Evolutionary conservation across 208 protist genomes (phyloP).

Genomic region (Trypanosomatidae sp.): DNA sequence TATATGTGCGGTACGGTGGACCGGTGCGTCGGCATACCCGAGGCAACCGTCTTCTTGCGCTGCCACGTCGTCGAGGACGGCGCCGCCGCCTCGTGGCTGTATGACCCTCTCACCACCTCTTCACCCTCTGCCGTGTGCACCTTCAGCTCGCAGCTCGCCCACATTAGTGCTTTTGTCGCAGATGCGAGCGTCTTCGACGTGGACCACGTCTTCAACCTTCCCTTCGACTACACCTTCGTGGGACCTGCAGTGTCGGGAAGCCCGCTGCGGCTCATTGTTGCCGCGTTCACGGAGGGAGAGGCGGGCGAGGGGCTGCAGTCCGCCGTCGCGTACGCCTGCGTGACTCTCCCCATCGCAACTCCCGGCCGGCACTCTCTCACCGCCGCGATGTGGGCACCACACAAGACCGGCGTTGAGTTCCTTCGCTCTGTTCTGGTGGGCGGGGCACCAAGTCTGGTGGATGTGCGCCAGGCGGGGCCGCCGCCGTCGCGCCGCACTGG

Average conservation of each 20-base stretch:
- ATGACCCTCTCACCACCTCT: slow-evolving; percentile 4
- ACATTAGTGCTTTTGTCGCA: slow-evolving; percentile 35
- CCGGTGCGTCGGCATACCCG: slow-evolving; percentile 42
- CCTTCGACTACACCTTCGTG: slow-evolving; percentile 56
- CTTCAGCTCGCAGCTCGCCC: slow-evolving; percentile 71
- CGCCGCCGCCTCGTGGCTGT: not conserved
- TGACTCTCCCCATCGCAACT: slow-evolving; percentile 42
- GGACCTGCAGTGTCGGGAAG: slow-evolving; percentile 20
- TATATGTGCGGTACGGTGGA: slow-evolving; percentile 64
- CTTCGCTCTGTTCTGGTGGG: slow-evolving; percentile 52
- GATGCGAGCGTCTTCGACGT: slow-evolving; percentile 43
- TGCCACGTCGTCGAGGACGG: slow-evolving; percentile 47
- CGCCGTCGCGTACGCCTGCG: slow-evolving; percentile 56
- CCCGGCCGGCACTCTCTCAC: slow-evolving; percentile 45
- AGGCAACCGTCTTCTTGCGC: slow-evolving; percentile 48
- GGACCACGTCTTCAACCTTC: slow-evolving; percentile 69
- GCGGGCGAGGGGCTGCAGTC: slow-evolving; percentile 44
- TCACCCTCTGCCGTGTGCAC: slow-evolving; percentile 7
- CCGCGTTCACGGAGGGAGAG: slow-evolving; percentile 52
- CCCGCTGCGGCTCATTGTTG: slow-evolving; percentile 55
- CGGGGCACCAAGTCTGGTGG: slow-evolving; percentile 58
- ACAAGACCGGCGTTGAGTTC: slow-evolving; percentile 62
- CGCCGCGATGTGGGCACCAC: slow-evolving; percentile 56
- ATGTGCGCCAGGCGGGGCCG: slow-evolving; percentile 38
- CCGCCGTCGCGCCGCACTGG: slow-evolving; percentile 27